Evolutionary conservation across 2,329 filamentous ascomycete species (phyloP).

Genomic region (Monosporascus sp.): DNA sequence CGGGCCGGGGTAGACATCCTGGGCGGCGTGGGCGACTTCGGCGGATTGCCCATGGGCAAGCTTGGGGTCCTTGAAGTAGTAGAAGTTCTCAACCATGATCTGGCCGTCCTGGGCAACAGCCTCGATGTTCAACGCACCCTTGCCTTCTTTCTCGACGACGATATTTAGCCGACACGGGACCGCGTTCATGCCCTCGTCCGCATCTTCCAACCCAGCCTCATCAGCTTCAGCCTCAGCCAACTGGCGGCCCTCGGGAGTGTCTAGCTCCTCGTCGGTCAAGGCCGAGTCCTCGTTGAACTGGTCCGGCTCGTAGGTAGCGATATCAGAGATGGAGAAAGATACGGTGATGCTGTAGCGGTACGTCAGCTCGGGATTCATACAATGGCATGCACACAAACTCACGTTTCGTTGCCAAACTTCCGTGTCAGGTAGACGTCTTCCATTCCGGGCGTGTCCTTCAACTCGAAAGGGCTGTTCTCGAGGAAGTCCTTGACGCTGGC

Average conservation of each 20-base stretch:
- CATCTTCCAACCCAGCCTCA: slow-evolving; percentile 49
- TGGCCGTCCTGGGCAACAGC: slow-evolving; percentile 79
- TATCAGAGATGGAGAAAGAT: slow-evolving; percentile 78
- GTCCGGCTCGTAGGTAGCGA: slow-evolving; percentile 61
- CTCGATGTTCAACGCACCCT: slow-evolving; percentile 83
- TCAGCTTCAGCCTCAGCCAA: slow-evolving; percentile 51
- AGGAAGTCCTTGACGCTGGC: slow-evolving; percentile 82
- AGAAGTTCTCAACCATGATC: slow-evolving; percentile 85
- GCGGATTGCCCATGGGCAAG: slow-evolving; percentile 71
- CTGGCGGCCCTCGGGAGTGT: slow-evolving; percentile 48
- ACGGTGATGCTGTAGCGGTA: slow-evolving; percentile 60
- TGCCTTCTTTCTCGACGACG: slow-evolving; percentile 79
- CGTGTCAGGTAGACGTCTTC: slow-evolving; percentile 84
- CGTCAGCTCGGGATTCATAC: slow-evolving; percentile 17
- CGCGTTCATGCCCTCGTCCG: slow-evolving; percentile 46
- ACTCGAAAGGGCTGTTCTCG: slow-evolving; percentile 77
- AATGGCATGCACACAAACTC: slow-evolving; percentile 29
- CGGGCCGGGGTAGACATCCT: slow-evolving; percentile 81
- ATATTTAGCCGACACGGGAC: slow-evolving; percentile 83
- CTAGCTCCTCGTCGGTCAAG: slow-evolving; percentile 51
- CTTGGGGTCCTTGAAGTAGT: slow-evolving; percentile 74
- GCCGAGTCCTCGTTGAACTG: slow-evolving; percentile 51
- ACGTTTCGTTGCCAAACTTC: slow-evolving; percentile 85
- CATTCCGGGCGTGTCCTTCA: slow-evolving; percentile 75
- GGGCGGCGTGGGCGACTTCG: slow-evolving; percentile 70